phyloP scores from a whole-genome alignment of 106 monocot genomes.

The Cymbidium sinense region DNA sequence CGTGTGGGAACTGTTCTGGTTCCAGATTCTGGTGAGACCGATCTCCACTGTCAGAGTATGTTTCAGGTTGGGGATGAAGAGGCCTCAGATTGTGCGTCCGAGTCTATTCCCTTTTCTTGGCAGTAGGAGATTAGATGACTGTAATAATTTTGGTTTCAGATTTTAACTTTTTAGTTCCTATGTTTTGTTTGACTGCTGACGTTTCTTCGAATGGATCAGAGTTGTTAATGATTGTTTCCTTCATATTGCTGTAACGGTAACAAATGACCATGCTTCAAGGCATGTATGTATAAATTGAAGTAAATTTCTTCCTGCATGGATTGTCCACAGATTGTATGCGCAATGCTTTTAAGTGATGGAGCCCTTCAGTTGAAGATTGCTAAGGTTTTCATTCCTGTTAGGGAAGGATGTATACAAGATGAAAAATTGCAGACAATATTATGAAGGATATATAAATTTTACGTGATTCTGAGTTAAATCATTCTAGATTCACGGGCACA shows the following conservation, averaged over 20 bases:
- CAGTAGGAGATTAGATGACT: constrained; percentile 17
- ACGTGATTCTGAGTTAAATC: too few relatives aligned
- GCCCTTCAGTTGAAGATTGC: background rate
- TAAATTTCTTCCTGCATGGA: background rate
- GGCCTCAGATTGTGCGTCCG: constrained; percentile 17
- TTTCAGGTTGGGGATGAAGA: constrained; percentile 35
- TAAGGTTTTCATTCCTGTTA: background rate
- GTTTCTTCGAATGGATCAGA: background rate
- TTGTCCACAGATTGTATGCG: background rate
- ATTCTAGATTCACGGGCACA: too few relatives aligned
- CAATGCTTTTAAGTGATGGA: background rate
- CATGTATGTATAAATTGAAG: constrained; percentile 1
- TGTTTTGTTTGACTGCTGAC: background rate
- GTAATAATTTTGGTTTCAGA: background rate
- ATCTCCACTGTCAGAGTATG: constrained; percentile 30
- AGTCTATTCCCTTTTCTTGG: constrained; percentile 55
- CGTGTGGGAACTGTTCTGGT: constrained; percentile 32
- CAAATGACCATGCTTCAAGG: background rate
- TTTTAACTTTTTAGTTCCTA: background rate
- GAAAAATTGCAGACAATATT: too few relatives aligned
- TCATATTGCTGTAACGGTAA: background rate
- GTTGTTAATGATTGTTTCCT: background rate
- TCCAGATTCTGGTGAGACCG: constrained; percentile 18
- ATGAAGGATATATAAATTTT: too few relatives aligned
- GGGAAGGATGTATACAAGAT: too few relatives aligned